Base-by-base conservation (phyloP, 352 stramenopile genomes). In the Phytophthora syringae region DNA sequence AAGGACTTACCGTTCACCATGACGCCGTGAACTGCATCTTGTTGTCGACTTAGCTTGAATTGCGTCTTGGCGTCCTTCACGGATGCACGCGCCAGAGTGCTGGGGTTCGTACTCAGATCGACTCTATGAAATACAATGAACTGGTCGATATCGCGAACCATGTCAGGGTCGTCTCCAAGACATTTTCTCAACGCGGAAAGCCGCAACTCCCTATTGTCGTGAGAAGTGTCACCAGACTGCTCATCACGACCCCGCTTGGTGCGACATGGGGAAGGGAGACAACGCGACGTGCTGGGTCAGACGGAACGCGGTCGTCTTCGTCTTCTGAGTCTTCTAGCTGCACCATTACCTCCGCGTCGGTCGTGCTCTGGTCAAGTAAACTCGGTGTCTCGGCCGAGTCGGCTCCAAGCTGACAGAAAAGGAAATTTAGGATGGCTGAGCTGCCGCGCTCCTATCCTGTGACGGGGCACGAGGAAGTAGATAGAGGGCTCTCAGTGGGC, bases 1-100 rank as follows among this genome's bases (percentile, higher is more conserved):
- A 24, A 1, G 42, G 60, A 60, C 50, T 50, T 67, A 60, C 42
- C 42, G n/a, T 60, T 60, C 1, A 60, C 43, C 9, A 67, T 13
- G 0, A 7, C 1, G 1, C 18, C 22, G 24, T 60, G 59, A 1
- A 18, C 27, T 1, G 24, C 39, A 1, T 13, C 37, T 39, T 39
- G 32, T 16, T 39, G 32, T 39, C 32, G 32, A 39, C 32, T 39
- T 39, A 9, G 32, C 32, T 39, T 39, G 32, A 39, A 39, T 39
- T 16, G 32, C 32, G 32, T 16, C 32, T 39, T 39, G 32, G 32
- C 11, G 2, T 39, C 32, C 6, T 10, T 10, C 32, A 16, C 37
- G 18, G 27, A 9, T 3, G 32, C 11, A 39, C 2, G 7, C 32
- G 12, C 32, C 12, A 39, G 32, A 16, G 32, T 16, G 11, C 7